Evolutionary conservation across 2,329 filamentous ascomycete genomes (phyloP), one percentile per base, ranked within the genome.

Genomic region (Calonectria montana): DNA sequence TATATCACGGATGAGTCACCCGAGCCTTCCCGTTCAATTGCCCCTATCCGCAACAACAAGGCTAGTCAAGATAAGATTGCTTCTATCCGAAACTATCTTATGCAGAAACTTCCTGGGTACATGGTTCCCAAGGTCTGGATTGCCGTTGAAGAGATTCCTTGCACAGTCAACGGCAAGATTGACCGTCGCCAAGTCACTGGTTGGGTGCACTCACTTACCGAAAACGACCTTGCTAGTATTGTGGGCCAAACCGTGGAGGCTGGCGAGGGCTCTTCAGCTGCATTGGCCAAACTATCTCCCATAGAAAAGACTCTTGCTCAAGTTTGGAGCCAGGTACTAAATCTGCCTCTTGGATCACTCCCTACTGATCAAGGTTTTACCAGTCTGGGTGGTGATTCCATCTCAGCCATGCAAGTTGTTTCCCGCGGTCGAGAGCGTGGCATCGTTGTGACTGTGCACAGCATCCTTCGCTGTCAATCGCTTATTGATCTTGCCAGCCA

Each of bases 311-410:
- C 76, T 0, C 70, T 86, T 15, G 80, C 77, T 10, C 62, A 72
- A 15, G 76, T 84, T n/a, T 87, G 86, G 83, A 77, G 79, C 8
- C 76, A 80, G 1, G 78, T 85, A 0, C 79, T 87, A 6, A 75
- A 75, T 7, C 71, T 85, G 4, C 73, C 78, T 6, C 67, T 78
- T 21, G 76, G 81, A 3, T 73, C 78, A 10, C 84, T 88, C 16
- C 81, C 83, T 2, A 72, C 82, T 3, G 82, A 86, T 4, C 84
- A 88, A 70, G 87, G 85, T 76, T 88, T 89, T 76, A 87, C 88
- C 79, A 81, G 81, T 0, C 80, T 87, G 0, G 87, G 87, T 9
- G 87, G 87, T 23, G 86, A 88, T 74, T 88, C 87, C 0, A 83
- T 88, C 4, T 75, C 82, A 0, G 87, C 87, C 1, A 90, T 72